Percentiles rank a stretch among this genome's conserved stretches.
phyloP scores from a whole-genome alignment of 2,329 filamentous ascomycete genomes.

The Exophiala viscosa region DNA sequence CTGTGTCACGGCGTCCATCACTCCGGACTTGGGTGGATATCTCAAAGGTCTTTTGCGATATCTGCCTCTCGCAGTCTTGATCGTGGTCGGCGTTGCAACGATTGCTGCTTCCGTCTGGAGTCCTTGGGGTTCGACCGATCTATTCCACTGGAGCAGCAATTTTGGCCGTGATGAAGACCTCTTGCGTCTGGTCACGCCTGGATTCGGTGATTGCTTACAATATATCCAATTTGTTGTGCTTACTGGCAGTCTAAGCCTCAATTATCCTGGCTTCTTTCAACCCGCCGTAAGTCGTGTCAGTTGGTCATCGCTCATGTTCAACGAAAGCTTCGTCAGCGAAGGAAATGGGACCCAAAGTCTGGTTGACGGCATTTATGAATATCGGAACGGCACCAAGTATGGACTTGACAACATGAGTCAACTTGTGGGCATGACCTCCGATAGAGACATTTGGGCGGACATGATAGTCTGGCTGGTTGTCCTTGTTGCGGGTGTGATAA shows the following conservation, averaged over 20 bases:
- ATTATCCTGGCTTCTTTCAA: slow-evolving; percentile 92
- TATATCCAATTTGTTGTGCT: slow-evolving; percentile 92
- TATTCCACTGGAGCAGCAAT: slow-evolving; percentile 97
- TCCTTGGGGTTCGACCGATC: slow-evolving; percentile 86
- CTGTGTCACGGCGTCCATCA: slow-evolving; percentile 78
- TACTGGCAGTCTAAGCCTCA: slow-evolving; percentile 79
- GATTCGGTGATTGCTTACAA: slow-evolving; percentile 93
- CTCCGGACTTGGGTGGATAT: slow-evolving; percentile 70
- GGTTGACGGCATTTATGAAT: slow-evolving; percentile 75
- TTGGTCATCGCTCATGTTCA: slow-evolving; percentile 92
- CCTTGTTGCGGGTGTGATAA: slow-evolving; percentile 64
- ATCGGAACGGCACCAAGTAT: slow-evolving; percentile 66
- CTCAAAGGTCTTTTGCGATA: slow-evolving; percentile 69
- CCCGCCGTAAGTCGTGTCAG: slow-evolving; percentile 81
- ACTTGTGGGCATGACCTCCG: slow-evolving; percentile 72
- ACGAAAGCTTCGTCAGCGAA: slow-evolving; percentile 76
- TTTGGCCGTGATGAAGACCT: slow-evolving; percentile 92
- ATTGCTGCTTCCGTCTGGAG: slow-evolving; percentile 81
- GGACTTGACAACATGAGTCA: slow-evolving; percentile 77
- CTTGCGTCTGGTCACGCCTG: slow-evolving; percentile 85
- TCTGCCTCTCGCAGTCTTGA: slow-evolving; percentile 71
- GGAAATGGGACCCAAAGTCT: slow-evolving; percentile 63
- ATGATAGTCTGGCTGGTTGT: slow-evolving; percentile 88
- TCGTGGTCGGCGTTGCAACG: slow-evolving; percentile 77
- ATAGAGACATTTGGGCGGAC: slow-evolving; percentile 83